Conservation (phyloP, 2,329 filamentous ascomycete genomes). For the Aspergillus hortae region DNA sequence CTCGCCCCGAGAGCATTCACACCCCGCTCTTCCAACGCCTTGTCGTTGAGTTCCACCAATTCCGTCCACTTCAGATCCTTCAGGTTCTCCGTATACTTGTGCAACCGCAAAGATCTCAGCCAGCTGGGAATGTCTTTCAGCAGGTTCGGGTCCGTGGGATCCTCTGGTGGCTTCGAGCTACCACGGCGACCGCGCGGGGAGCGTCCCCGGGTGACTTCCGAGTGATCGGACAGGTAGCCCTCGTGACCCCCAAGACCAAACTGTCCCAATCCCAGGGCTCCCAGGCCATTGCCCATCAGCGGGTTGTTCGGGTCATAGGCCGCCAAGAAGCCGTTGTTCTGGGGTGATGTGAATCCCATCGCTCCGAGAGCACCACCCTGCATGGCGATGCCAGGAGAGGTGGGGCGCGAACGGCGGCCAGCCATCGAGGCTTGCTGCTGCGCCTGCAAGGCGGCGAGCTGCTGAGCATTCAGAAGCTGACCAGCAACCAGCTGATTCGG, state of each 20-base stretch:
- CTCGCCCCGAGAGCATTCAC: conserved; percentile 93
- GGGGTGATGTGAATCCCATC: conserved; percentile 77
- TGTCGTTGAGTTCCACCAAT: conserved; percentile 85
- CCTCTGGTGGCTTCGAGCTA: conserved; percentile 95
- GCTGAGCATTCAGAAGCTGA: conserved; percentile 79
- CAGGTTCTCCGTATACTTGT: conserved; percentile 98
- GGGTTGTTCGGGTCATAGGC: conserved; percentile 74
- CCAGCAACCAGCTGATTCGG: conserved; percentile 82
- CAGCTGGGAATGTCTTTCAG: conserved; percentile 94
- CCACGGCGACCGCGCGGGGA: conserved; percentile 89
- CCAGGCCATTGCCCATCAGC: conserved; percentile 68
- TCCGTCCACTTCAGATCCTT: conserved; percentile 98
- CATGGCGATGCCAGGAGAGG: conserved; percentile 81
- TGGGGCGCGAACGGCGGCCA: conserved; percentile 77
- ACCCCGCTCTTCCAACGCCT: conserved; percentile 84
- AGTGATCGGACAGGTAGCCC: conserved; percentile 90
- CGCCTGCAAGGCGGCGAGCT: conserved; percentile 75
- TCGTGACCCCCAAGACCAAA: conserved; percentile 69
- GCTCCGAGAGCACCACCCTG: conserved; percentile 59
- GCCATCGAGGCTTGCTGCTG: conserved; percentile 57
- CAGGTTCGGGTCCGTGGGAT: conserved; percentile 85
- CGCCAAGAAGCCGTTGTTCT: conserved; percentile 90
- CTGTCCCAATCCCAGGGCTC: conserved; percentile 66
- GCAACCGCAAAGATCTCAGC: conserved; percentile 88
- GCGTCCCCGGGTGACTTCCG: conserved; percentile 82